phyloP scores from a whole-genome alignment of 208 protist genomes.

The Strigomonas galati region DNA sequence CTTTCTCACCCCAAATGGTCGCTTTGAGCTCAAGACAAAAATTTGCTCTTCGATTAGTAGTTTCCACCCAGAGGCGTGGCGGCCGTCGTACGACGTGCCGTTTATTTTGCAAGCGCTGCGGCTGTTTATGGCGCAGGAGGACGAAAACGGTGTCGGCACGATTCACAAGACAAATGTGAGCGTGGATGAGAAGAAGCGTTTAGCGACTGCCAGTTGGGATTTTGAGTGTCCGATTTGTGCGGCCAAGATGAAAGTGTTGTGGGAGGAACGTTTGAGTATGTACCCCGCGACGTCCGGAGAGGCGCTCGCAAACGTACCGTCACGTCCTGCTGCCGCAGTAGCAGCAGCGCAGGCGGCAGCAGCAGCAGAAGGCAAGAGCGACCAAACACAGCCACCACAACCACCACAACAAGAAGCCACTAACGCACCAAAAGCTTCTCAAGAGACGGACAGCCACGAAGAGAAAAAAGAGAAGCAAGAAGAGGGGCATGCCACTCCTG shows the following conservation, averaged over 20 bases:
- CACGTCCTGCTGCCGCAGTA: background rate
- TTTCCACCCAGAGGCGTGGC: constrained; percentile 90
- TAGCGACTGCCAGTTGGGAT: constrained; percentile 46
- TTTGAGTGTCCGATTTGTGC: constrained; percentile 48
- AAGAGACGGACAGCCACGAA: background rate
- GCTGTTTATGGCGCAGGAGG: constrained; percentile 84
- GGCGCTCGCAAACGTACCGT: constrained; percentile 22
- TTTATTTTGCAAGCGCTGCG: constrained; percentile 70
- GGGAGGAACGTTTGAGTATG: constrained; percentile 46
- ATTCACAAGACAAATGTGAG: constrained; percentile 38
- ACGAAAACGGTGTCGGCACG: constrained; percentile 66
- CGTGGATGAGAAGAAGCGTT: constrained; percentile 28
- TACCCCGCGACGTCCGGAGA: constrained; percentile 35
- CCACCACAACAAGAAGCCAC: background rate
- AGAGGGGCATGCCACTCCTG: background rate
- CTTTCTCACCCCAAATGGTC: constrained; percentile 86
- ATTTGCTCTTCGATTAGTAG: constrained; percentile 88
- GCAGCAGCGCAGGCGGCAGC: background rate
- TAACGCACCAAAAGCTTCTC: background rate
- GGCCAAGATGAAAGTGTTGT: constrained; percentile 24
- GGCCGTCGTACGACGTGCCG: constrained; percentile 66
- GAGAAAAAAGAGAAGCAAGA: background rate
- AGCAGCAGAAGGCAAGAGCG: background rate
- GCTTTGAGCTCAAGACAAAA: constrained; percentile 71
- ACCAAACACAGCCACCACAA: background rate